Conservation (phyloP, 2,329 filamentous ascomycete genomes). For the Fonsecaea nubica region DNA sequence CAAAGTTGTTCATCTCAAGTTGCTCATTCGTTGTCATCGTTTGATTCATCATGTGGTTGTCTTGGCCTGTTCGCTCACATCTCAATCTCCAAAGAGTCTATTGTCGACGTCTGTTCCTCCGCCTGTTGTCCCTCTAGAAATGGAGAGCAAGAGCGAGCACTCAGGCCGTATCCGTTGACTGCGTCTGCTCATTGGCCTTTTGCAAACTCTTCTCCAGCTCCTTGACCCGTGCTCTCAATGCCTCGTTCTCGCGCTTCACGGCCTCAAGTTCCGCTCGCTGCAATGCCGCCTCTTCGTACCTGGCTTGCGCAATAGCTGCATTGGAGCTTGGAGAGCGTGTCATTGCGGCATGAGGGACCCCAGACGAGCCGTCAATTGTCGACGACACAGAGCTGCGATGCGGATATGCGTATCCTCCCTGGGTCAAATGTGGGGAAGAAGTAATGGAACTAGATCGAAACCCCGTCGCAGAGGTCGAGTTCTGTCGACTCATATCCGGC, state of each 20-base stretch:
- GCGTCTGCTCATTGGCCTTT: constrained; percentile 23
- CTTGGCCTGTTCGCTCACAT: not conserved
- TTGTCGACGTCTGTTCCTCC: not conserved
- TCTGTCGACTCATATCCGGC: constrained; percentile 50
- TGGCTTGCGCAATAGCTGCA: constrained; percentile 44
- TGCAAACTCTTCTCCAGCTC: constrained; percentile 49
- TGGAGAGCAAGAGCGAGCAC: not conserved
- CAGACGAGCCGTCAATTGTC: constrained; percentile 9
- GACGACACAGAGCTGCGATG: constrained; percentile 36
- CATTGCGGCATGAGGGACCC: constrained; percentile 19
- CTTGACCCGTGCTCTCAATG: constrained; percentile 51
- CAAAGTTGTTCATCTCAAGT: constrained; percentile 5
- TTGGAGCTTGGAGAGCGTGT: constrained; percentile 42
- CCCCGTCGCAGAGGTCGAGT: constrained; percentile 50
- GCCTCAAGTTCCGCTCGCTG: constrained; percentile 54
- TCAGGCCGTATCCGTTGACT: constrained; percentile 7
- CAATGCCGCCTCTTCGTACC: constrained; percentile 52
- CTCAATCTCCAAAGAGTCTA: not conserved
- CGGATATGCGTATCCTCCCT: constrained; percentile 26
- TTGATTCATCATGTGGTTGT: constrained; percentile 4
- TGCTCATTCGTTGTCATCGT: constrained; percentile 14
- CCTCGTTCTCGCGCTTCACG: constrained; percentile 55
- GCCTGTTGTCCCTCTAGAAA: not conserved
- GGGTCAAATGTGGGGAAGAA: constrained; percentile 32
- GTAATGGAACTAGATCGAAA: constrained; percentile 31